Evolutionary conservation across 768 basidiomycete species (phyloP).

Genomic region (Tulasnella sp.): DNA sequence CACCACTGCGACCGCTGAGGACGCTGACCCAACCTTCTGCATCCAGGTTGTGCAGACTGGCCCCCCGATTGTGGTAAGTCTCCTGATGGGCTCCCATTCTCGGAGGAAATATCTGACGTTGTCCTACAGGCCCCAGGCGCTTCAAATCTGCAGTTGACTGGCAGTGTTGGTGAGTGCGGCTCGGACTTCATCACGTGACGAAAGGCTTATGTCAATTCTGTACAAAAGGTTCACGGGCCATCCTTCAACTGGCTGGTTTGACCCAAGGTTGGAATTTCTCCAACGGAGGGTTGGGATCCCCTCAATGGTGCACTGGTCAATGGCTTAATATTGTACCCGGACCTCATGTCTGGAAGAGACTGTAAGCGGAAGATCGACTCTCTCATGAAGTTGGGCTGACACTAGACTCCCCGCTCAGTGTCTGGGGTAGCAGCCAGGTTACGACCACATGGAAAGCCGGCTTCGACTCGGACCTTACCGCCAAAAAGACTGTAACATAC

Average conservation of each 20-base stretch:
- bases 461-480: not conserved
- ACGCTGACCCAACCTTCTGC: not conserved
- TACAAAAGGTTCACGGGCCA: not conserved
- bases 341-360: not conserved
- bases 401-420: not conserved
- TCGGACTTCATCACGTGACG: not conserved
- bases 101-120: not conserved
- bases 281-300: not conserved
- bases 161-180: not conserved
- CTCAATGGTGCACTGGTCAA: not conserved
- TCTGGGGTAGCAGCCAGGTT: not conserved
- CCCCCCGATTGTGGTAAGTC: not conserved
- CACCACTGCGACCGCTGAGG: not conserved
- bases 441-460: conserved; percentile 1
- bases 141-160: not conserved
- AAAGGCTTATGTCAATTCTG: not conserved
- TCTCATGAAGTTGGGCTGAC: not conserved
- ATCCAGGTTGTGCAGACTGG: not conserved
- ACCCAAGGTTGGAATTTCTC: conserved; percentile 13
- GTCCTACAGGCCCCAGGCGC: not conserved
- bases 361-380: not conserved
- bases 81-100: no score
- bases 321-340: not conserved
- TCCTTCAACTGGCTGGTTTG: not conserved
- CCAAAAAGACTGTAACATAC: not conserved